Evolutionary conservation across 2,329 filamentous ascomycete genomes (phyloP).

Genomic region (Apiospora rasikravindrae): DNA sequence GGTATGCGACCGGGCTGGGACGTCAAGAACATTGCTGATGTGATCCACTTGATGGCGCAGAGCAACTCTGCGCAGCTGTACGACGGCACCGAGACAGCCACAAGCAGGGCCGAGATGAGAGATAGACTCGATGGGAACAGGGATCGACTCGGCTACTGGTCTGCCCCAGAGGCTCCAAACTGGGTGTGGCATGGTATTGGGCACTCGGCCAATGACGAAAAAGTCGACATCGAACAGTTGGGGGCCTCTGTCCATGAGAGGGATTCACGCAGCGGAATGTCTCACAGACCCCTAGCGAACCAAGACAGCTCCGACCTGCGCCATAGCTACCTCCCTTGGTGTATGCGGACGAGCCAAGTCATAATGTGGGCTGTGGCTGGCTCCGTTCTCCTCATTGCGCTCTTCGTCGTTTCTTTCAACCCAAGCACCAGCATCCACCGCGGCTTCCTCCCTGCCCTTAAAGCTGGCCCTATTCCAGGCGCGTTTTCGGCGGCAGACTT

Average conservation of each 20-base stretch:
- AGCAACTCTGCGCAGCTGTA: constrained; percentile 81
- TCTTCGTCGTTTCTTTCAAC: constrained; percentile 81
- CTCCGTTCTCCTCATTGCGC: constrained; percentile 67
- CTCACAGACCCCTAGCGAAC: constrained; percentile 43
- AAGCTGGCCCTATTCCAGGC: constrained; percentile 60
- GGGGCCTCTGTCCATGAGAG: constrained; percentile 30
- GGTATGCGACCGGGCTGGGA: constrained; percentile 78
- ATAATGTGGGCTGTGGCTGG: constrained; percentile 67
- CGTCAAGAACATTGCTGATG: constrained; percentile 78
- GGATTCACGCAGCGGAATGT: constrained; percentile 30
- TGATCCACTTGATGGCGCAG: constrained; percentile 77
- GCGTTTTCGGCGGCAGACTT: constrained; percentile 90
- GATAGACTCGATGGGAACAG: constrained; percentile 61
- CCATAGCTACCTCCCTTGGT: constrained; percentile 78
- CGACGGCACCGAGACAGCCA: constrained; percentile 68
- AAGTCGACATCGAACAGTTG: constrained; percentile 33
- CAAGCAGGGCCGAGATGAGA: constrained; percentile 56
- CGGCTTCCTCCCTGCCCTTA: constrained; percentile 75
- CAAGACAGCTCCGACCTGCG: constrained; percentile 56
- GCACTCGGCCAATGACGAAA: constrained; percentile 33
- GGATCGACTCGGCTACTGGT: constrained; percentile 88
- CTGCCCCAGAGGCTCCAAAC: constrained; percentile 65
- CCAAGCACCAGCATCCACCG: constrained; percentile 66
- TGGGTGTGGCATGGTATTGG: constrained; percentile 71
- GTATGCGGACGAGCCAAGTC: constrained; percentile 70